A percentile compares a stretch with the other conserved stretches of the same genome.
These are phyloP conservation scores for Prinsepia uniflora DNA, from an alignment of 306 rosid genomes.

Conservation along the genomic window DNA sequence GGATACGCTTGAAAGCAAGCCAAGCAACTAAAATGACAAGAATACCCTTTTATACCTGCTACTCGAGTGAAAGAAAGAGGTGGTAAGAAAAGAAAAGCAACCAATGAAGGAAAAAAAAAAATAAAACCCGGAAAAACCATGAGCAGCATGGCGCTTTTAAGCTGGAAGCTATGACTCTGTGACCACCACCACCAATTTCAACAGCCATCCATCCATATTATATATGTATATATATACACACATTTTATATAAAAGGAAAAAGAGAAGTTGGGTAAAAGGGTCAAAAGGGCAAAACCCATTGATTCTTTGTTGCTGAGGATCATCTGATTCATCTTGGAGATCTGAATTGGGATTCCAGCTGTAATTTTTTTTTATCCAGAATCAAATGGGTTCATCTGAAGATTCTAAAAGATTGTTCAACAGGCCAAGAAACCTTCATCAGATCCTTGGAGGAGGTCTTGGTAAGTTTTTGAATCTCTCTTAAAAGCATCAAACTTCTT, in stretches of 20 bases:
- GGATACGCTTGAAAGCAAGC: neutral
- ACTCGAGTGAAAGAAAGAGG: neutral
- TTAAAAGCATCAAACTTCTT: too few relatives aligned
- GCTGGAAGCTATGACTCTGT: slow-evolving; percentile 38
- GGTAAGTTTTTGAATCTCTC: slow-evolving; percentile 33
- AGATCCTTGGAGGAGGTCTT: slow-evolving; percentile 78
- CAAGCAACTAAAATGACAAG: neutral
- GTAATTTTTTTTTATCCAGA: slow-evolving; percentile 8
- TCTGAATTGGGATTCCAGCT: slow-evolving; percentile 37
- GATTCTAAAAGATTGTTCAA: slow-evolving; percentile 46
- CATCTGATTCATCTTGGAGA: slow-evolving; percentile 27
- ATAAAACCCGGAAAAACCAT: slow-evolving; percentile 15
- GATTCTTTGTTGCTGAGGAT: slow-evolving; percentile 25
- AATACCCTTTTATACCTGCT: neutral
- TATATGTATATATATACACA: neutral
- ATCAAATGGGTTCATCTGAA: slow-evolving; percentile 59
- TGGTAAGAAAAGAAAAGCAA: neutral
- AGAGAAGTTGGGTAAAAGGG: slow-evolving; percentile 12
- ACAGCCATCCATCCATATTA: slow-evolving; percentile 1
- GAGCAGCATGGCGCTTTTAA: slow-evolving; percentile 41
- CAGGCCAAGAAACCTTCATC: slow-evolving; percentile 61
- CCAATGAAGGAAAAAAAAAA: neutral
- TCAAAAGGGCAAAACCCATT: slow-evolving; percentile 6
- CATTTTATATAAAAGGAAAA: neutral
- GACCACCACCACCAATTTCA: slow-evolving; percentile 25